Conservation (phyloP, 768 basidiomycete species). For the Termitomyces sp. region DNA sequence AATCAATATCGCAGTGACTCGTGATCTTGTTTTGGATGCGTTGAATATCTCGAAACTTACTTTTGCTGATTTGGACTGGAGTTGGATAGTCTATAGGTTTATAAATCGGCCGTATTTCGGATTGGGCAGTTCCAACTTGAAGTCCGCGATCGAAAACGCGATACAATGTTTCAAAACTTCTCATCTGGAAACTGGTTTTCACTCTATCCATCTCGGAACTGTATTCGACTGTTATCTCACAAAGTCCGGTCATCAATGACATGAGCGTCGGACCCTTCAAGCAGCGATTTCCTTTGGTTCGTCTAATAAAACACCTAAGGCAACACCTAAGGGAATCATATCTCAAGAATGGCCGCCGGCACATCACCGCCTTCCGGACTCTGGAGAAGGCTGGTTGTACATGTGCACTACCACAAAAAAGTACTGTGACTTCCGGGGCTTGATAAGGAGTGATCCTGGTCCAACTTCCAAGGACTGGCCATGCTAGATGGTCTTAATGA, state of each 20-base stretch:
- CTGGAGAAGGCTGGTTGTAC: no score
- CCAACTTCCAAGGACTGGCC: no score
- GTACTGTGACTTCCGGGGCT: no score
- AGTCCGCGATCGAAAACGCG: constrained; percentile 3
- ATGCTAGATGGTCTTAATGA: no score
- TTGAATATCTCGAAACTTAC: not conserved
- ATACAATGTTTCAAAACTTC: constrained; percentile 39
- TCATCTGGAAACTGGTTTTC: constrained; percentile 66
- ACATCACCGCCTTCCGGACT: no score
- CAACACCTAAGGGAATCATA: no score
- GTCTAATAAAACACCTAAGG: no score
- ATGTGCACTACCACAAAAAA: no score
- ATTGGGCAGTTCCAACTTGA: constrained; percentile 8
- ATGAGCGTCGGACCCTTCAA: constrained; percentile 49
- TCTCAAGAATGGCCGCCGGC: no score
- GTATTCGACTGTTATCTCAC: constrained; percentile 88
- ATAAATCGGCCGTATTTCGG: not conserved
- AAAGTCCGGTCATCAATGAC: constrained; percentile 73
- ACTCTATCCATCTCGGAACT: constrained; percentile 64
- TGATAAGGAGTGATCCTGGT: no score
- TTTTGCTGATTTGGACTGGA: not conserved
- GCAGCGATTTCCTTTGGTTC: no score
- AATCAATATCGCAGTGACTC: not conserved
- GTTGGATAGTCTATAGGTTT: not conserved
- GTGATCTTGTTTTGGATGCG: not conserved